Evolutionary conservation across 225 moss, liverwort and hornwort species (phyloP), one percentile per base, ranked within the genome.

Genomic region (Anthoceros angustus): DNA sequence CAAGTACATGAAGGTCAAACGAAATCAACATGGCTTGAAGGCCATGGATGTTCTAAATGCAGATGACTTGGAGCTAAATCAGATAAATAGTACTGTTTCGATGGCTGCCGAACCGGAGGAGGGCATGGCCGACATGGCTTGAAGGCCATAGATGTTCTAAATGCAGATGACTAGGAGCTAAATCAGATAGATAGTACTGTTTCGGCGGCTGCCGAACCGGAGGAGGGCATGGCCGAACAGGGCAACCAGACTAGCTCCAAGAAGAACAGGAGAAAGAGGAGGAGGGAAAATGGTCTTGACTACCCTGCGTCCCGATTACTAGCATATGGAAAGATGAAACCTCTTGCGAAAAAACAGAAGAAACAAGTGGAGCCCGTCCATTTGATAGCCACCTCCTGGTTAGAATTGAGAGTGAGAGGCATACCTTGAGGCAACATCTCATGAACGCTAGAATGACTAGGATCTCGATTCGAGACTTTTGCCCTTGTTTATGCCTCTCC

Each of bases 31-130:
- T 69, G 85, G 88, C 62, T 63, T 98, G 0, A 87, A 82, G 61
- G 75, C 84, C 16, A 79, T n/a, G n/a, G n/a, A n/a, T n/a, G n/a
- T n/a, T n/a, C n/a, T n/a, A n/a, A n/a, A n/a, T n/a, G n/a, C n/a
- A 76, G 95, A 92, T 14, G 89, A 84, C 65, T 80, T 82, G 48
- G 95, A 98, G 43, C 84, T 98, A 8, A 98, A 92, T 76, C 95
- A 98, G n/a, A n/a, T n/a, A 5, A 20, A 50, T 20, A 11, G 49
- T 20, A 11, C 15, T 5, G 49, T 14, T 14, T 14, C 15, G 49
- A 50, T 4, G 16, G 20, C 6, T 20, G 20, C 49, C 5, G 20
- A 50, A 20, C 15, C 15, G 20, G 5, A 4, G 49, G 20, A 50
- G 10, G 4, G 12, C 8, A 43, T 8, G 8, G 12, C 12, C 12